A percentile compares a stretch with the other conserved stretches of the same genome.
Evolutionary conservation across 257 asterid genomes (phyloP).

Genomic region (Capsicum baccatum): DNA sequence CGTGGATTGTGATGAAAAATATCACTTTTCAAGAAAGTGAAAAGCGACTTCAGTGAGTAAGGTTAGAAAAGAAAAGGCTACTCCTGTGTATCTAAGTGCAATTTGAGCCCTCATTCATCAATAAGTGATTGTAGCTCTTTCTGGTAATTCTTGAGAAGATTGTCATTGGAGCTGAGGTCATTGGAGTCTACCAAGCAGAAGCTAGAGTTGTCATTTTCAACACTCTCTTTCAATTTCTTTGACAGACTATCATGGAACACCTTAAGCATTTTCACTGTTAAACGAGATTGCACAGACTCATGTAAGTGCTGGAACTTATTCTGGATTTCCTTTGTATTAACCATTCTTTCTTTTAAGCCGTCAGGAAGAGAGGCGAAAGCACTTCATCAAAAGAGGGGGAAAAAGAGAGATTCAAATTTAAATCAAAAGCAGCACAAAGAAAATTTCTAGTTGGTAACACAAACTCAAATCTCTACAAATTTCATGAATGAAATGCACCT

Average conservation of each 20-base stretch:
- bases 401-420: background rate
- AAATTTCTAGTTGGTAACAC: conserved; percentile 1
- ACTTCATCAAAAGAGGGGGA: conserved; percentile 42
- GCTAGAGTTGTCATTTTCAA: conserved; percentile 33
- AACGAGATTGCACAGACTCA: conserved; percentile 54
- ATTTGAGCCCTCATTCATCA: conserved; percentile 53
- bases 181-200: conserved; percentile 33
- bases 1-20: background rate
- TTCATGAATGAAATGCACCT: conserved; percentile 44
- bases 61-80: background rate
- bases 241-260: conserved; percentile 53
- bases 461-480: conserved; percentile 20
- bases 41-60: background rate
- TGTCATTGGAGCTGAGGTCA: conserved; percentile 32
- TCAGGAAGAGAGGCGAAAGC: conserved; percentile 66
- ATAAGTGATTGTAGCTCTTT: conserved; percentile 55
- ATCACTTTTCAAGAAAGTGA: background rate
- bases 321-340: conserved; percentile 66
- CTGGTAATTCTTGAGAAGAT: conserved; percentile 45
- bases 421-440: conserved; percentile 11
- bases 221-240: conserved; percentile 39
- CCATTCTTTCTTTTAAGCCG: conserved; percentile 60
- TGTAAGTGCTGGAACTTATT: conserved; percentile 52
- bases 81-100: conserved; percentile 35
- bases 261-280: conserved; percentile 60